Evolutionary conservation across 75 land plant species (phyloP).

Genomic region (Ceratopteris richardii): DNA sequence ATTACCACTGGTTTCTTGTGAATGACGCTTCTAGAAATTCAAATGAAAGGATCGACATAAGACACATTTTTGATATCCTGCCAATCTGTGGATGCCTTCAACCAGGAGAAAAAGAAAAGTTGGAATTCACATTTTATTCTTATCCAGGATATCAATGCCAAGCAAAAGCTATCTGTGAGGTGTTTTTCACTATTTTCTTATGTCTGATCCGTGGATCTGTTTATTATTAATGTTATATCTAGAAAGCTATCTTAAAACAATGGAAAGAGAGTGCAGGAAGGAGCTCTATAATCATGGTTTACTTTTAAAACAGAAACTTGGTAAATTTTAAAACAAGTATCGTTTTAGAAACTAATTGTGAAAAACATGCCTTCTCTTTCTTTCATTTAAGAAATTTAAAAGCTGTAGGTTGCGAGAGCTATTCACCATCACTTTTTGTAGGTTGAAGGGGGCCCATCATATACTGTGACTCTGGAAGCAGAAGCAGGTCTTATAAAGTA

Average conservation of each 20-base stretch:
- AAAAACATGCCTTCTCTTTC: no score
- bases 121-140: constrained; percentile 24
- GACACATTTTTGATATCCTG: constrained; percentile 26
- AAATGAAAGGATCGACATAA: constrained; percentile 4
- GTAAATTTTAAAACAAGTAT: no score
- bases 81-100: constrained; percentile 21
- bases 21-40: constrained; percentile 7
- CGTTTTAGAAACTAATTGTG: no score
- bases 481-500: constrained; percentile 21
- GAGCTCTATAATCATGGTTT: no score
- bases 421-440: no score
- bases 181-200: not conserved
- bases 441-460: constrained; percentile 29
- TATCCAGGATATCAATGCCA: constrained; percentile 18
- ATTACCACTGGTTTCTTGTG: constrained; percentile 16
- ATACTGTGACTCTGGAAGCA: constrained; percentile 14
- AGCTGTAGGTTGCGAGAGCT: no score
- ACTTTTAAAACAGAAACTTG: no score
- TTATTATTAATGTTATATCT: not conserved
- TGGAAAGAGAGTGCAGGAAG: no score
- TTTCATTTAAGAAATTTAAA: no score
- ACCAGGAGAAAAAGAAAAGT: constrained; percentile 29
- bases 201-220: constrained; percentile 1
- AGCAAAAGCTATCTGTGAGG: constrained; percentile 23
- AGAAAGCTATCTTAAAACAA: no score